Conservation (phyloP, 1,284 basidiomycete genomes). For the Boletellus deceptivus region DNA sequence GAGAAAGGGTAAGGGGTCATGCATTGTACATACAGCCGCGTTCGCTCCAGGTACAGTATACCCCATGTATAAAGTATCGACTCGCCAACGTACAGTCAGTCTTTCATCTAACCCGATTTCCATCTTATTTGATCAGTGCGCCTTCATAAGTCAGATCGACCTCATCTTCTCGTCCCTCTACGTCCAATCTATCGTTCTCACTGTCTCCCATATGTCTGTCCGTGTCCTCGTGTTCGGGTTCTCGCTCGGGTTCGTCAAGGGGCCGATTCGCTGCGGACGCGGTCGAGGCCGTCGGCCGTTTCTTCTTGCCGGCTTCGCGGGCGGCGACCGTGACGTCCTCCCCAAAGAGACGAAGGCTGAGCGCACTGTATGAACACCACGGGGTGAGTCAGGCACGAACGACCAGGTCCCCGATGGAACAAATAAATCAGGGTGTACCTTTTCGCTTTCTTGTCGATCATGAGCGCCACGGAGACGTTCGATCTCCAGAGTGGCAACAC, state of each 20-base stretch:
- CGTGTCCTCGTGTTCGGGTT: conserved; percentile 5
- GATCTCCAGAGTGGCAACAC: conserved; percentile 91
- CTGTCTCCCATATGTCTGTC: conserved; percentile 9
- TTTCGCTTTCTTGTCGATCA: conserved; percentile 95
- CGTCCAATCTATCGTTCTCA: conserved; percentile 9
- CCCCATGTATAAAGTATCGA: too few relatives aligned
- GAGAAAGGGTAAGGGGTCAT: too few relatives aligned
- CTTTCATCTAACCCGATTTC: too few relatives aligned
- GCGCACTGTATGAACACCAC: conserved; percentile 46
- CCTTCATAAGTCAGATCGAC: too few relatives aligned
- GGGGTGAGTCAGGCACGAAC: neutral
- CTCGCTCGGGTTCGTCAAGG: conserved; percentile 1
- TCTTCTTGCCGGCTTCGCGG: conserved; percentile 34
- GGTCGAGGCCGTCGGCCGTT: conserved; percentile 16
- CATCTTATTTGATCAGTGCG: too few relatives aligned
- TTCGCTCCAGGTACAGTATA: too few relatives aligned
- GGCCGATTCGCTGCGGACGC: neutral
- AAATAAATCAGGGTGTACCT: conserved; percentile 46
- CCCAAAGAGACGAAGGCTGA: conserved; percentile 78
- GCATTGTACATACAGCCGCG: too few relatives aligned
- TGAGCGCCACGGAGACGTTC: conserved; percentile 77
- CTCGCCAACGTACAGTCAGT: too few relatives aligned
- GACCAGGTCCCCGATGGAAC: neutral
- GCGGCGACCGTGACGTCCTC: conserved; percentile 66
- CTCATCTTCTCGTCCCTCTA: conserved; percentile 13